Percentiles rank a stretch among this genome's conserved stretches.
Conservation (phyloP, 345 rosid species). For the Eucalyptus regnans region DNA sequence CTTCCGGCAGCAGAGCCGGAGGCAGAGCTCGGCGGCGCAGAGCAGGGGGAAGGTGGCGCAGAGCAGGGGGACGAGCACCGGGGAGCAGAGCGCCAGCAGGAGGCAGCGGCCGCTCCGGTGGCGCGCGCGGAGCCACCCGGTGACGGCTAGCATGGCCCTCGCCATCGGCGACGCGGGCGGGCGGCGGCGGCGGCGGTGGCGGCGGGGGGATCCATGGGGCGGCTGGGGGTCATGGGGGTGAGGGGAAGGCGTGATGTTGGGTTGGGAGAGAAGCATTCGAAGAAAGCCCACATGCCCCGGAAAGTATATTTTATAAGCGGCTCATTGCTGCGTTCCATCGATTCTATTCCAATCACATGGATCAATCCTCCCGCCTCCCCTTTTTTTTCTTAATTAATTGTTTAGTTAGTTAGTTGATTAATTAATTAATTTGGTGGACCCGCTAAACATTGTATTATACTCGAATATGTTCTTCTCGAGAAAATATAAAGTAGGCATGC, state of each 20-base stretch:
- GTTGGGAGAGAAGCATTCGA: not conserved
- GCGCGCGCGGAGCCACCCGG: conserved; percentile 25
- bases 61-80: conserved; percentile 43
- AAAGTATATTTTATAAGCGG: not conserved
- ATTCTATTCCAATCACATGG: not conserved
- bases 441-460: not conserved
- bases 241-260: not conserved
- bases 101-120: conserved; percentile 35
- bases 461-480: not conserved
- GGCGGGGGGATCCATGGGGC: not conserved
- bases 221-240: not conserved
- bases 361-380: not conserved
- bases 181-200: not conserved
- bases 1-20: conserved; percentile 13
- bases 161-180: not conserved
- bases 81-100: conserved; percentile 42
- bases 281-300: not conserved
- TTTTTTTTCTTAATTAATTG: not conserved
- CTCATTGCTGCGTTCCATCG: not conserved
- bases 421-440: not conserved
- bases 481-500: not conserved
- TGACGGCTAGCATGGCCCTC: conserved; percentile 24
- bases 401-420: not conserved
- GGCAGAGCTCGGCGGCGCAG: conserved; percentile 31
- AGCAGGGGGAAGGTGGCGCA: conserved; percentile 39